A percentile compares a stretch with the other conserved stretches of the same genome.
Conservation (phyloP, 2,329 filamentous ascomycete genomes). For the Botryotinia calthae region DNA sequence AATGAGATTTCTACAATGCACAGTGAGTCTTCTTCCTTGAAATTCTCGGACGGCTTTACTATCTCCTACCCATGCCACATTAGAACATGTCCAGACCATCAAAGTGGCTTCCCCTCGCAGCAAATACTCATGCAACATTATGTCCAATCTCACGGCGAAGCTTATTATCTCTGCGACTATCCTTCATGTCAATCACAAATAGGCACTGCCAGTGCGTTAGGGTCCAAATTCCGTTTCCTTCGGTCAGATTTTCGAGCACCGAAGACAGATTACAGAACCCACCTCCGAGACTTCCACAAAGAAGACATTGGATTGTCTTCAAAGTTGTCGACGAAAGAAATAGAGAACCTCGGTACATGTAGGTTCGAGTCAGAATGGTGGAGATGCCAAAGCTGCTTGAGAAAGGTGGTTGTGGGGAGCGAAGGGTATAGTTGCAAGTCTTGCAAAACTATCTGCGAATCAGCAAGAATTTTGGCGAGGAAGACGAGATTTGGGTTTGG, state of each 20-base stretch:
- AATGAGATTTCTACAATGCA: background rate
- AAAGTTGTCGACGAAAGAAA: background rate
- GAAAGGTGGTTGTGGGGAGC: background rate
- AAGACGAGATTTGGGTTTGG: background rate
- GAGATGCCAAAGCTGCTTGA: background rate
- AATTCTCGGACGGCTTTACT: background rate
- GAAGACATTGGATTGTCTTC: background rate
- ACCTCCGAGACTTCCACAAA: background rate
- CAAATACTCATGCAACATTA: background rate
- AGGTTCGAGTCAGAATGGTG: background rate
- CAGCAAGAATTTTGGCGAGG: background rate
- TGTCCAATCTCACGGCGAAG: background rate
- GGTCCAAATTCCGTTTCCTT: background rate
- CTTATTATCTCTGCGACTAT: slow-evolving; percentile 11
- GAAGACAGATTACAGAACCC: background rate
- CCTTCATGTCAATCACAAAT: slow-evolving; percentile 7
- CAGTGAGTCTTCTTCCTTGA: background rate
- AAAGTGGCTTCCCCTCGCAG: background rate
- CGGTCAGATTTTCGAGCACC: background rate
- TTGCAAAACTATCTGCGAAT: background rate
- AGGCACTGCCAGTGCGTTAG: background rate
- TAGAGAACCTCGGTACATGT: background rate
- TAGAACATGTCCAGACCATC: background rate
- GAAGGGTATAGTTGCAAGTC: background rate
- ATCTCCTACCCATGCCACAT: slow-evolving; percentile 3